Percentiles rank a stretch among this genome's conserved stretches.
These are phyloP conservation scores for Nicotiana attenuata DNA, from an alignment of 257 asterid genomes.

Conservation along the genomic window DNA sequence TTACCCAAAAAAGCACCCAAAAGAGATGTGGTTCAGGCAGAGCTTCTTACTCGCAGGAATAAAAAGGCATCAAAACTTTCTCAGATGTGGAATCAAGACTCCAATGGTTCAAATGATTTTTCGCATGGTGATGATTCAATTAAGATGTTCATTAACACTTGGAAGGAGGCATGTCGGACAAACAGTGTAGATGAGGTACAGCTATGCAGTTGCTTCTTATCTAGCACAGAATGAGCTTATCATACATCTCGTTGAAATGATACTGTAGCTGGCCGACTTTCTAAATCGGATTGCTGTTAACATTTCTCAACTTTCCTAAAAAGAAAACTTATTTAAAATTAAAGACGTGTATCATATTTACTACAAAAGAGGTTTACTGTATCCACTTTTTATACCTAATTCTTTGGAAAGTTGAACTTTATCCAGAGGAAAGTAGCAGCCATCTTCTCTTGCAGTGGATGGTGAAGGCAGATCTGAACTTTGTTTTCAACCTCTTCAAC, in stretches of 20 bases:
- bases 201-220: neutral
- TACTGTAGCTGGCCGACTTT: neutral
- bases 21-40: constrained; percentile 24
- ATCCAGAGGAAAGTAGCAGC: too few species aligned
- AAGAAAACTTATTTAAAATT: neutral
- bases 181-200: constrained; percentile 60
- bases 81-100: constrained; percentile 13
- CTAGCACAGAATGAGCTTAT: neutral
- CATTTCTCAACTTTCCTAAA: neutral
- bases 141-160: constrained; percentile 54
- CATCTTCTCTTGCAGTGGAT: too few species aligned
- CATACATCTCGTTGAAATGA: constrained; percentile 1
- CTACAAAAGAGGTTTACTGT: neutral
- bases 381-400: neutral
- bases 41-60: constrained; percentile 11
- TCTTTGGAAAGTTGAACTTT: too few species aligned
- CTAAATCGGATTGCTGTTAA: neutral
- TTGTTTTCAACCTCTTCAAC: too few species aligned
- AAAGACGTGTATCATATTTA: neutral
- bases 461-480: too few species aligned
- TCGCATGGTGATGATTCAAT: constrained; percentile 45
- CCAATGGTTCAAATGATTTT: constrained; percentile 15
- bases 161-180: constrained; percentile 73
- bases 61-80: constrained; percentile 13
- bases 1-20: constrained; percentile 39